Evolutionary conservation across 1,139 yeast genomes (phyloP).

Genomic region (Yamadazyma friedrichii): DNA sequence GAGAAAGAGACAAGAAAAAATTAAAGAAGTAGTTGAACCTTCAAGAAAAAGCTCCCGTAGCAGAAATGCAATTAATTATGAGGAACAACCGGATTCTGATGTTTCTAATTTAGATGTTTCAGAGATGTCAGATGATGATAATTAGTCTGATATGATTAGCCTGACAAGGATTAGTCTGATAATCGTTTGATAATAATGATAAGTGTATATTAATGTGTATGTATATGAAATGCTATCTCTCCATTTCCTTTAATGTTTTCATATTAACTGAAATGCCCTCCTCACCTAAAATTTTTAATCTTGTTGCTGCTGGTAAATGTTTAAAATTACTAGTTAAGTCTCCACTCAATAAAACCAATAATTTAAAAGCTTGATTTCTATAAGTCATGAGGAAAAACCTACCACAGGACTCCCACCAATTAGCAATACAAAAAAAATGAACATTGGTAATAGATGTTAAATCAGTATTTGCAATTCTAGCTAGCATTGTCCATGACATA

Average conservation of each 20-base stretch:
- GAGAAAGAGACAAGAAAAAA: background rate
- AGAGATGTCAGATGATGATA: too few relatives aligned
- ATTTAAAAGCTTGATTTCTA: slow-evolving; percentile 68
- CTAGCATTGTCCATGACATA: slow-evolving; percentile 74
- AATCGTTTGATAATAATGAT: background rate
- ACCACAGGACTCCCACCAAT: slow-evolving; percentile 94
- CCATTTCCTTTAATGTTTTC: slow-evolving; percentile 54
- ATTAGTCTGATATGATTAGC: too few relatives aligned
- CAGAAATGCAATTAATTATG: slow-evolving; percentile 39
- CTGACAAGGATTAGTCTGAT: background rate
- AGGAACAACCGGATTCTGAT: slow-evolving; percentile 17
- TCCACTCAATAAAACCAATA: slow-evolving; percentile 37
- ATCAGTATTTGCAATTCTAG: slow-evolving; percentile 66
- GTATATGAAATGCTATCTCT: slow-evolving; percentile 19
- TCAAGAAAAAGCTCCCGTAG: slow-evolving; percentile 46
- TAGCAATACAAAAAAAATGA: slow-evolving; percentile 69
- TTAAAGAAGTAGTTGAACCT: slow-evolving; percentile 37
- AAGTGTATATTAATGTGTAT: slow-evolving; percentile 3
- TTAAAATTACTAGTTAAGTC: slow-evolving; percentile 30
- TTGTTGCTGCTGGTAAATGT: slow-evolving; percentile 72
- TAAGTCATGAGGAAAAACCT: slow-evolving; percentile 51
- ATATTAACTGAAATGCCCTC: slow-evolving; percentile 61
- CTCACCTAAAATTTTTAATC: slow-evolving; percentile 73
- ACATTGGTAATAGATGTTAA: slow-evolving; percentile 53
- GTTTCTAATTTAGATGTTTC: too few relatives aligned